These are phyloP conservation scores for Fusarium continuum DNA, from an alignment of 2,329 filamentous ascomycete species.

Conservation along the genomic window DNA sequence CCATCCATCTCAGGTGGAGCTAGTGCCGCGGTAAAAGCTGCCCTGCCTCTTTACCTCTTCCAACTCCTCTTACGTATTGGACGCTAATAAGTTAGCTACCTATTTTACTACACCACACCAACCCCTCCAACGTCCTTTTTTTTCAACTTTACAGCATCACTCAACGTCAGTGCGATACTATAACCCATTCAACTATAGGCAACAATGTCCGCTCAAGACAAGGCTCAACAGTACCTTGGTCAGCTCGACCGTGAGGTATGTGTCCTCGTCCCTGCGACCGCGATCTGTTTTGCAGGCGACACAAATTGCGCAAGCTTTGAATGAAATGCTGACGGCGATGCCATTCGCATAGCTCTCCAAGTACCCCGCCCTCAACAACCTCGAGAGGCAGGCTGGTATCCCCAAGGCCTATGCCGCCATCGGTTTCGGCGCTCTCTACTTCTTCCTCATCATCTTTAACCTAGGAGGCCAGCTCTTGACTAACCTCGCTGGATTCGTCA, in stretches of 20 bases:
- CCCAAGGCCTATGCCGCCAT: constrained; percentile 88
- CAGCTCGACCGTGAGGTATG: constrained; percentile 85
- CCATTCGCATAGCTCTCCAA: constrained; percentile 74
- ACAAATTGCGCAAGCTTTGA: constrained; percentile 25
- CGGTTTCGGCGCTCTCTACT: constrained; percentile 80
- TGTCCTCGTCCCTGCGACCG: constrained; percentile 28
- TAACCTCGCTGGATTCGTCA: constrained; percentile 84
- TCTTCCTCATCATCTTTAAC: constrained; percentile 93
- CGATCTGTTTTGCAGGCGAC: constrained; percentile 12
- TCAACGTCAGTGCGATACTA: constrained; percentile 43
- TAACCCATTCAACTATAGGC: not conserved
- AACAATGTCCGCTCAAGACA: constrained; percentile 76
- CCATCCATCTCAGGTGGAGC: constrained; percentile 30
- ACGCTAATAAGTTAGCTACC: constrained; percentile 29
- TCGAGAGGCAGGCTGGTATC: constrained; percentile 83
- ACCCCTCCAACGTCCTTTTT: constrained; percentile 33
- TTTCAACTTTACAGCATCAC: constrained; percentile 25
- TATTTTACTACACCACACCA: constrained; percentile 35
- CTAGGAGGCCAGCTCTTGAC: constrained; percentile 87
- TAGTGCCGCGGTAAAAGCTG: constrained; percentile 44
- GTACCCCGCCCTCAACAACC: constrained; percentile 83
- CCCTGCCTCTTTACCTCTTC: constrained; percentile 37
- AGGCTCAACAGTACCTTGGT: constrained; percentile 78
- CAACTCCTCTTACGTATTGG: constrained; percentile 34
- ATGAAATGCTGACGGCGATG: constrained; percentile 39